Evolutionary conservation across 2,329 filamentous ascomycete species (phyloP), one percentile per base, ranked within the genome.

Genomic region (Raffaelea deltoideospora): DNA sequence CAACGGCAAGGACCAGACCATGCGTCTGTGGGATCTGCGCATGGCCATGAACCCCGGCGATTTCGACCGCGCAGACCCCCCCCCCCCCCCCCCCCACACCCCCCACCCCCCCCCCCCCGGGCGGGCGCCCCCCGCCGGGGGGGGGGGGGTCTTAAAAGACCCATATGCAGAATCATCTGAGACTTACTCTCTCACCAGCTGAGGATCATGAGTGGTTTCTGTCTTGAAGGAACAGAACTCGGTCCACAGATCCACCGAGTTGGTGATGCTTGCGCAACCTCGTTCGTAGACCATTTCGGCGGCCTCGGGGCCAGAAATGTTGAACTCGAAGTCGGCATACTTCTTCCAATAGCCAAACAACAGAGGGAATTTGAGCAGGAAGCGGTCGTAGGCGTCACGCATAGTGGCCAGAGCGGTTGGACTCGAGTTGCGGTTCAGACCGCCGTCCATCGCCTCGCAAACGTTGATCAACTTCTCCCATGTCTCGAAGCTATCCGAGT

Each of bases 291-390:
- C 78, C 81, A 95, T 92, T 58, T 96, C 90, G 37, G 90, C 90
- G 31, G 88, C 88, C 64, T 98, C 90, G 5, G 90, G 92, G 15
- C 90, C 90, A 5, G 86, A 86, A 46, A 98, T 94, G 35, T 86
- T 86, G 61, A 98, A 98, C 53, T 98, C 90, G 45, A 93, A 69
- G 51, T 96, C 88, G 52, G 90, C 90, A 68, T 96, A 98, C 57
- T 95, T 96, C 65, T 96, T 96, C 90, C 90, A 98, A 64, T 96
- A 98, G 36, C 88, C 90, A 51, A 96, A 98, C 28, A 96, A 74
- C 10, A 96, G 70, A 3, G 90, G 90, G 46, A 95, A 98, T 53
- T 94, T 95, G 42, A 83, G 74, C 18, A 98, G 78, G 53, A 98
- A 92, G 33, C 81, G 76, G 56, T 98, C 87, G 63, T 93, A 96